A percentile compares a stretch with the other conserved stretches of the same genome.
These are phyloP conservation scores for Mycosarcoma mackinlayi DNA, from an alignment of 1,284 basidiomycete species.

Conservation along the genomic window DNA sequence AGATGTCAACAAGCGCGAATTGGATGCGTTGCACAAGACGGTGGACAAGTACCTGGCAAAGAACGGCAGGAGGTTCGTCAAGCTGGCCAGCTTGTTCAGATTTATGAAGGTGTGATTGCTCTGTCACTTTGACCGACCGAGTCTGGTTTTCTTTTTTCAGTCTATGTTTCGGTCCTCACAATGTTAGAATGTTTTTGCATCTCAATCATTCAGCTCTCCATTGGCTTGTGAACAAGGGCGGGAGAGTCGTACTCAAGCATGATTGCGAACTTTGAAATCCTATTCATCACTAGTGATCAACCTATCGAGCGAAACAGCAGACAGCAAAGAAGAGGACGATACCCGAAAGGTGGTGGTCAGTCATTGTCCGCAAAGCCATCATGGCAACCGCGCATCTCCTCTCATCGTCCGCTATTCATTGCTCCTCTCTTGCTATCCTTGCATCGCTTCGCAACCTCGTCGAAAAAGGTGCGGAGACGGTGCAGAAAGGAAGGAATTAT, in stretches of 20 bases:
- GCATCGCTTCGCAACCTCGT: too few relatives aligned
- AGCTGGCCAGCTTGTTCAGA: slow-evolving; percentile 57
- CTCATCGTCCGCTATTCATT: too few relatives aligned
- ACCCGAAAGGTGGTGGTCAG: slow-evolving; percentile 1
- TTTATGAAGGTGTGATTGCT: slow-evolving; percentile 54
- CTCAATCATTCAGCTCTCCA: background rate
- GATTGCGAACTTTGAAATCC: too few relatives aligned
- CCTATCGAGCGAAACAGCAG: background rate
- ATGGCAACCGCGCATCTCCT: too few relatives aligned
- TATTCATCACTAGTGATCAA: too few relatives aligned
- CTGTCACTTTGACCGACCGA: too few relatives aligned
- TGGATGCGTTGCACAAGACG: slow-evolving; percentile 35
- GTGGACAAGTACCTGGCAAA: slow-evolving; percentile 59
- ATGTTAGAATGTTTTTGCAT: background rate
- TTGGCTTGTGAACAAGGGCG: background rate
- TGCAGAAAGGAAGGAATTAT: too few relatives aligned
- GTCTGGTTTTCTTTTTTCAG: background rate
- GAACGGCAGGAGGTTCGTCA: slow-evolving; percentile 64
- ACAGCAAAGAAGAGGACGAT: background rate
- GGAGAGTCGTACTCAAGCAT: background rate
- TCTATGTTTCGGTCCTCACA: background rate
- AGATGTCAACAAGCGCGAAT: slow-evolving; percentile 32
- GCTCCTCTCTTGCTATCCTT: background rate
- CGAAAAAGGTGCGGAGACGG: too few relatives aligned
- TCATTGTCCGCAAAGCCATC: background rate